Conservation (phyloP, 345 rosid genomes). For the Lepidium africanum region DNA sequence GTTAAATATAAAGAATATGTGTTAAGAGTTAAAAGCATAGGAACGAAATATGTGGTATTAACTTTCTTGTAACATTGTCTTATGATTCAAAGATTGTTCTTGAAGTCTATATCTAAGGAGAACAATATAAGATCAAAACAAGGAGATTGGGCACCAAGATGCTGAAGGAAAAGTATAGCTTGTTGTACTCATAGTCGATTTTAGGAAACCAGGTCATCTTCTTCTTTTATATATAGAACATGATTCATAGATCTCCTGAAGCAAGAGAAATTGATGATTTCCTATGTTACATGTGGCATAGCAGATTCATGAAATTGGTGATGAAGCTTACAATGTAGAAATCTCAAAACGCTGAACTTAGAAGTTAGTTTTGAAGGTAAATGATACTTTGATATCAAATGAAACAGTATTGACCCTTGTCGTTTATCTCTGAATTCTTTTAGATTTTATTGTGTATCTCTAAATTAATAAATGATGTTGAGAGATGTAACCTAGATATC, state of each 20-base stretch:
- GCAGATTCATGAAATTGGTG: slow-evolving; percentile 76
- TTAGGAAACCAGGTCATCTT: neutral
- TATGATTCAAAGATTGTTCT: neutral
- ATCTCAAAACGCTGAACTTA: slow-evolving; percentile 72
- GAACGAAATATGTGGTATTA: neutral
- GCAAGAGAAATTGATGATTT: neutral
- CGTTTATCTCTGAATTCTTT: slow-evolving; percentile 8
- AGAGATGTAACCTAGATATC: slow-evolving; percentile 30
- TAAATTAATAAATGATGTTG: slow-evolving; percentile 66
- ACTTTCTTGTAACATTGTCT: slow-evolving; percentile 1
- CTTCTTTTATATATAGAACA: neutral
- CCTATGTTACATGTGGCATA: slow-evolving; percentile 7
- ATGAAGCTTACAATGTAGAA: slow-evolving; percentile 84
- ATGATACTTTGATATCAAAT: neutral
- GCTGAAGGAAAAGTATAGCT: slow-evolving; percentile 84
- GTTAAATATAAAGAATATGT: neutral
- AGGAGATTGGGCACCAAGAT: slow-evolving; percentile 92
- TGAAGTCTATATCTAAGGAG: neutral
- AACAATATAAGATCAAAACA: slow-evolving; percentile 92
- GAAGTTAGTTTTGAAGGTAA: slow-evolving; percentile 84
- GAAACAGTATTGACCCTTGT: no score
- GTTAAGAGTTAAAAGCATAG: neutral
- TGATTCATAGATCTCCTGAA: neutral
- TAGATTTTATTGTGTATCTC: no score
- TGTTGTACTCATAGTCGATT: neutral